Evolutionary conservation across 1,284 basidiomycete species (phyloP).

Genomic region (Microbotryomycetes sp.): DNA sequence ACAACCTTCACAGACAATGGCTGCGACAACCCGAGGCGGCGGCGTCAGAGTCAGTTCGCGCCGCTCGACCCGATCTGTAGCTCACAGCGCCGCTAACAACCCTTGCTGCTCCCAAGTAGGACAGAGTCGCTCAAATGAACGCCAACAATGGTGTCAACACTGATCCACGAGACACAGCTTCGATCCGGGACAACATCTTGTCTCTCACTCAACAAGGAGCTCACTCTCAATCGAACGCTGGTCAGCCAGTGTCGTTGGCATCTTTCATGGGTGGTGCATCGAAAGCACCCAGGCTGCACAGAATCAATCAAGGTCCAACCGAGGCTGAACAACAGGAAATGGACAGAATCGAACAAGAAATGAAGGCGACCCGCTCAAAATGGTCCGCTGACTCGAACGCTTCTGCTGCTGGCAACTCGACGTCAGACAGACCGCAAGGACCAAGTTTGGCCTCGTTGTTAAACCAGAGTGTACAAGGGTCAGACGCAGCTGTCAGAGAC

Average conservation of each 20-base stretch:
- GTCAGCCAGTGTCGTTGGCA: conserved; percentile 17
- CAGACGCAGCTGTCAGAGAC: not conserved
- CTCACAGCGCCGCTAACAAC: conserved; percentile 4
- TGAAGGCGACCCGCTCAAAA: conserved; percentile 16
- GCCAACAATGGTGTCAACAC: not conserved
- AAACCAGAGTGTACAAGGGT: not conserved
- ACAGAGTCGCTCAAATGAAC: not conserved
- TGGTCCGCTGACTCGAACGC: conserved; percentile 21
- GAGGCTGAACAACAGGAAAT: conserved; percentile 24
- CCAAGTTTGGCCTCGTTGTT: conserved; percentile 3
- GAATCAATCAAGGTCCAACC: conserved; percentile 19
- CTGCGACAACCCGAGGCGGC: no score
- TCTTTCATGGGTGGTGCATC: conserved; percentile 29
- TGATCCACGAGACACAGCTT: conserved; percentile 22
- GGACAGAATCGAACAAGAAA: conserved; percentile 25
- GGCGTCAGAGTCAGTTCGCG: not conserved
- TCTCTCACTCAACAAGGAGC: conserved; percentile 11
- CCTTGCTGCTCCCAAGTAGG: not conserved
- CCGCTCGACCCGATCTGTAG: not conserved
- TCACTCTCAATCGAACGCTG: not conserved
- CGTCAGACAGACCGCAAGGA: not conserved
- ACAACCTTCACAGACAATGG: no score
- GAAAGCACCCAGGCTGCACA: conserved; percentile 12
- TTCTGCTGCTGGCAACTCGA: not conserved
- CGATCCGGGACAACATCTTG: conserved; percentile 24